These are phyloP conservation scores for Leucosporidium creatinivorum DNA, from an alignment of 768 basidiomycete species.

Conservation along the genomic window DNA sequence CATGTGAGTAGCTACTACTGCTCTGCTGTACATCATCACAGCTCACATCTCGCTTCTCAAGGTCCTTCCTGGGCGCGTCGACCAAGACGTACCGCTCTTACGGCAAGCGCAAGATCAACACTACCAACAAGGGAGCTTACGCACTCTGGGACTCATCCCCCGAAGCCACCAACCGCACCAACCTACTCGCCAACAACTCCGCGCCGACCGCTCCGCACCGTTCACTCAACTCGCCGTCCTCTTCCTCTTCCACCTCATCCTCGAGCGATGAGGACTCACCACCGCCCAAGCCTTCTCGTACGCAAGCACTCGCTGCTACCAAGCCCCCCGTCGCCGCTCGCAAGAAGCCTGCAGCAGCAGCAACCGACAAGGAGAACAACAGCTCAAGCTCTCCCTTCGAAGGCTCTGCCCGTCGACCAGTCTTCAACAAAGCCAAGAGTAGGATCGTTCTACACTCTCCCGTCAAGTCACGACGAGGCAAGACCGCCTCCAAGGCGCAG, in stretches of 20 bases:
- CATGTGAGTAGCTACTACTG: background rate
- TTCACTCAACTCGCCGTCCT: too few species aligned
- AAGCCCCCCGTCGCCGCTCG: too few species aligned
- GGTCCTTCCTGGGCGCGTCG: slow-evolving; percentile 8
- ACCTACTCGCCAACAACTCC: background rate
- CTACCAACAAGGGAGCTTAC: slow-evolving; percentile 5
- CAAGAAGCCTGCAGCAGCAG: too few species aligned
- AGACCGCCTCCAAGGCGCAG: too few species aligned
- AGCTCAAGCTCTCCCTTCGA: background rate
- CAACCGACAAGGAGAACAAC: background rate
- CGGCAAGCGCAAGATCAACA: slow-evolving; percentile 21
- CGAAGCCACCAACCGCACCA: background rate
- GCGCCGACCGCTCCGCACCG: too few species aligned
- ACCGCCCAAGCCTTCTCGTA: too few species aligned
- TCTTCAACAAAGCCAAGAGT: background rate
- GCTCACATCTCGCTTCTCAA: too few species aligned
- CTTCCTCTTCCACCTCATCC: too few species aligned
- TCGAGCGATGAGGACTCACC: too few species aligned
- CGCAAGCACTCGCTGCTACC: too few species aligned
- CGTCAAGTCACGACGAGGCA: background rate
- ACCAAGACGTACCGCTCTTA: slow-evolving; percentile 23
- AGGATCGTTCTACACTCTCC: slow-evolving; percentile 2
- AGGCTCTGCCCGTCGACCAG: background rate
- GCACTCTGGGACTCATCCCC: background rate
- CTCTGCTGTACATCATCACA: too few species aligned